Evolutionary conservation across 768 basidiomycete genomes (phyloP).

Genomic region (Paxillus rubicundulus): DNA sequence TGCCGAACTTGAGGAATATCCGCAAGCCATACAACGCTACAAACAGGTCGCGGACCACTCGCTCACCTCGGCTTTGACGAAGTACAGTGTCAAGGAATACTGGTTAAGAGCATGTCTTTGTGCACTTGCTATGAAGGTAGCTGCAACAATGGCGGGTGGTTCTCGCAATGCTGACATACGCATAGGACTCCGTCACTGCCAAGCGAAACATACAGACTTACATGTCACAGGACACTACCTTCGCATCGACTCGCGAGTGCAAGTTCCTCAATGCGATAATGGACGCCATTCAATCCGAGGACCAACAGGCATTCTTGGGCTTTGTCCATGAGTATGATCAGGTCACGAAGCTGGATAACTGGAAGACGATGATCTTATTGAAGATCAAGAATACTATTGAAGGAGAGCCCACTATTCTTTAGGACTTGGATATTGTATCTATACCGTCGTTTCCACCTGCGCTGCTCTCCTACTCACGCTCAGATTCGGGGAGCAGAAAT

Average conservation of each 20-base stretch:
- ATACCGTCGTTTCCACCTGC: neutral
- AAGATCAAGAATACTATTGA: slow-evolving; percentile 84
- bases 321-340: slow-evolving; percentile 93
- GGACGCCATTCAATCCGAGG: slow-evolving; percentile 72
- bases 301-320: slow-evolving; percentile 71
- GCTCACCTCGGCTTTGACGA: slow-evolving; percentile 79
- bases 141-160: slow-evolving; percentile 25
- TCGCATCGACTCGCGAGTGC: slow-evolving; percentile 85
- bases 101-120: slow-evolving; percentile 89
- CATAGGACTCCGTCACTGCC: slow-evolving; percentile 81
- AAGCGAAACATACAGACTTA: slow-evolving; percentile 79
- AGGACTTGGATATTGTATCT: slow-evolving; percentile 1
- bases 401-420: slow-evolving; percentile 45
- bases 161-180: slow-evolving; percentile 8
- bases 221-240: slow-evolving; percentile 77
- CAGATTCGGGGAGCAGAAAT: neutral
- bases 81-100: slow-evolving; percentile 98
- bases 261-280: slow-evolving; percentile 80
- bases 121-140: slow-evolving; percentile 81
- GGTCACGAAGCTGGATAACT: slow-evolving; percentile 89
- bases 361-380: slow-evolving; percentile 90
- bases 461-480: neutral
- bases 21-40: slow-evolving; percentile 82
- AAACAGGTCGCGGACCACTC: slow-evolving; percentile 88
- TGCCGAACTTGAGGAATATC: slow-evolving; percentile 84